Base-by-base conservation (phyloP, 2,329 filamentous ascomycete species). In the Neofusicoccum laricinum region DNA sequence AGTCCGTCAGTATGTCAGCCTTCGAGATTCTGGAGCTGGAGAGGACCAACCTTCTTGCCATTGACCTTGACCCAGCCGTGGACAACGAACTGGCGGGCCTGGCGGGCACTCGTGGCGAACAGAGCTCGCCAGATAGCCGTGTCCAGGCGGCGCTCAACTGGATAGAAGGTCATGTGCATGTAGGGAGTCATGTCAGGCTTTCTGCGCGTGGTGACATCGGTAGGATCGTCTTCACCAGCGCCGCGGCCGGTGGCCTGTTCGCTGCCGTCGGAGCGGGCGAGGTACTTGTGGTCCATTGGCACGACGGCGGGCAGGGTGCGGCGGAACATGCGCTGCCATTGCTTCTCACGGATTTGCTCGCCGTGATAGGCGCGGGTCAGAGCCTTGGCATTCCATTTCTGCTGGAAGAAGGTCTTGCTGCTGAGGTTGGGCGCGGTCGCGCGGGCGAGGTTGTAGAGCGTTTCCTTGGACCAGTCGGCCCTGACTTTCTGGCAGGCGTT, bases 381-480 rank as follows among this genome's bases (percentile, higher is more conserved):
- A 21, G 93, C 88, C 80, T 99, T 99, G 72, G 94, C 91, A 1
- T 80, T 79, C 94, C 94, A 99, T 89, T 99, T 99, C 80, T 98
- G 94, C 84, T 98, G 94, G 85, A 96, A 99, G 81, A 95, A 96
- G 49, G 93, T 97, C 67, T 80, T 78, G 58, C 70, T 70, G 15
- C 70, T 73, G 65, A 80, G 78, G 45, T 10, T 34, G 14, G 36
- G 53, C 21, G n/a, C n/a, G 19, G 50, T 34, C 38, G 86, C 73
- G 69, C 85, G 85, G 58, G 82, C 80, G 69, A 99, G 81, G 80
- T 97, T 97, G 86, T 91, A 99, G 68, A 99, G 85, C 76, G 96
- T 97, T 84, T 92, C 93, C 82, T 97, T 96, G 84, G 92, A 96
- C 95, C 94, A 97, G 82, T 93, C 92, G 83, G 95, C 91, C 72